A percentile compares a stretch with the other conserved stretches of the same genome.
Evolutionary conservation across 2,329 filamentous ascomycete genomes (phyloP).

Genomic region (Bipolaris bicolor): DNA sequence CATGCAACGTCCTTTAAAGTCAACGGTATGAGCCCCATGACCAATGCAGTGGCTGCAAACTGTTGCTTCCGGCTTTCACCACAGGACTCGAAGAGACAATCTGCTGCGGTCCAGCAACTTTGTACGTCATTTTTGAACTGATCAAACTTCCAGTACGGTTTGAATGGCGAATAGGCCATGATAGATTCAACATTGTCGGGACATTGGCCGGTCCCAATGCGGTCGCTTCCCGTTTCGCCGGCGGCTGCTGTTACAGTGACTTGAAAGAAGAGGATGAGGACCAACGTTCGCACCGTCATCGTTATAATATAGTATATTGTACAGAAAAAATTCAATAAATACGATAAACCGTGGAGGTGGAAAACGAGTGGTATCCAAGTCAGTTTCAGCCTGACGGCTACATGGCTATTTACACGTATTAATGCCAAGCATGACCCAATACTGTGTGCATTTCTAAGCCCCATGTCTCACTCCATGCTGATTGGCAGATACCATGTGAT

Average conservation of each 20-base stretch:
- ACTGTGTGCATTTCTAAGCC: background rate
- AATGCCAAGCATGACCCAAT: background rate
- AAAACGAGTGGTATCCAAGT: no score
- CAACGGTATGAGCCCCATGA: background rate
- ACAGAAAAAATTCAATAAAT: background rate
- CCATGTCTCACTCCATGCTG: background rate
- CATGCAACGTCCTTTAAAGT: background rate
- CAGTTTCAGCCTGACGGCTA: background rate
- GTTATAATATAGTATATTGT: background rate
- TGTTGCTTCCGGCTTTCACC: conserved; percentile 1
- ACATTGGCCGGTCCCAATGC: background rate
- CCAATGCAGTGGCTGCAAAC: background rate
- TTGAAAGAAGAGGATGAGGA: background rate
- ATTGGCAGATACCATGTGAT: background rate
- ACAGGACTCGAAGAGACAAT: background rate
- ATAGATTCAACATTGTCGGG: background rate
- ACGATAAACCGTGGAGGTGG: no score
- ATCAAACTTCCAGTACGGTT: background rate
- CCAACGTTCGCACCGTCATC: background rate
- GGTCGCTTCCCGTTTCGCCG: background rate
- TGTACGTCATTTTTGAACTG: background rate
- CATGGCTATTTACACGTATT: background rate
- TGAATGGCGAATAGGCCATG: background rate
- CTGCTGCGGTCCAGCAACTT: background rate
- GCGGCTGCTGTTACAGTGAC: background rate